Percentiles rank a stretch among this genome's conserved stretches.
These are phyloP conservation scores for Eutrema yunnanense DNA, from an alignment of 345 rosid genomes.

Conservation along the genomic window DNA sequence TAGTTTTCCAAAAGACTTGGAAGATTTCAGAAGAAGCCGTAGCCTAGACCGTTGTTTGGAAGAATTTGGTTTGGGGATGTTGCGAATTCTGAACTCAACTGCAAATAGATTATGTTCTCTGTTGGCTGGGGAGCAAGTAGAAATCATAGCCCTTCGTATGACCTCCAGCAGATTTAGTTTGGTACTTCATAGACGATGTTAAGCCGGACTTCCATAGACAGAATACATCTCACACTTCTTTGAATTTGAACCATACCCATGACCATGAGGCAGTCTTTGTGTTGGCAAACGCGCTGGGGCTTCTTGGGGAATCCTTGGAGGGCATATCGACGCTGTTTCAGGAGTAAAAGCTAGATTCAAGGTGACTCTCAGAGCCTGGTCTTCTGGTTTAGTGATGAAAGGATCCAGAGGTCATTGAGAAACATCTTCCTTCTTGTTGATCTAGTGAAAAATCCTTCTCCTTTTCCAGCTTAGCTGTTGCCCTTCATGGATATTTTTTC, in stretches of 20 bases:
- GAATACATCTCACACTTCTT: not conserved
- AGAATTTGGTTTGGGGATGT: not conserved
- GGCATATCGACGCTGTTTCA: not conserved
- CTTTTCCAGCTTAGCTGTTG: not conserved
- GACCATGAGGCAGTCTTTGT: constrained; percentile 12
- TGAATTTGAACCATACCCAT: constrained; percentile 1
- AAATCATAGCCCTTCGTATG: not conserved
- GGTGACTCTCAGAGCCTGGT: constrained; percentile 7
- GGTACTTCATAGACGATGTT: not conserved
- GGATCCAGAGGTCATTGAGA: not conserved
- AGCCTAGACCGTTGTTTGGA: not conserved
- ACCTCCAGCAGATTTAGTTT: not conserved
- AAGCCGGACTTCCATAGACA: not conserved
- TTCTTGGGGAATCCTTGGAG: not conserved
- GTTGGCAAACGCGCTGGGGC: not conserved
- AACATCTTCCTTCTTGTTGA: not conserved
- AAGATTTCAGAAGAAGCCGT: not conserved
- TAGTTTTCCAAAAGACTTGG: not conserved
- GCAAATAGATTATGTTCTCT: not conserved
- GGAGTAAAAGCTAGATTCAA: not conserved
- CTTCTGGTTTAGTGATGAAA: not conserved
- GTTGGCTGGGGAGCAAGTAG: not conserved
- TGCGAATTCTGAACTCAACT: not conserved
- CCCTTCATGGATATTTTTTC: not conserved
- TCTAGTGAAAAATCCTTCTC: not conserved